Conservation (phyloP, 2,329 filamentous ascomycete genomes). For the Thelonectria olida region DNA sequence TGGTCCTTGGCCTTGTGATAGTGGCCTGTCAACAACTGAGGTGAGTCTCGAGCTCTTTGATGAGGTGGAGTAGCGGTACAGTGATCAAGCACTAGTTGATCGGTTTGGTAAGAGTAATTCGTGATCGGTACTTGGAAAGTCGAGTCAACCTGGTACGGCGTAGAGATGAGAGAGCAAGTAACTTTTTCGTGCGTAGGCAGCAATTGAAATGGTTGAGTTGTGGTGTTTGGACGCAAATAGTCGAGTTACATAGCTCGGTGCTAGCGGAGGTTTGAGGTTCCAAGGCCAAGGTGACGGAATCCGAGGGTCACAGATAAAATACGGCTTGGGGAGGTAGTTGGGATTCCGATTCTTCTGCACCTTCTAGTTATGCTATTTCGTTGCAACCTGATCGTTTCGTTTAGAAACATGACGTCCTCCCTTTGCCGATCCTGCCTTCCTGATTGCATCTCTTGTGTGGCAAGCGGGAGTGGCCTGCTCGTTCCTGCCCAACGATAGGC, state of each 20-base stretch:
- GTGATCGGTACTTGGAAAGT: too few relatives aligned
- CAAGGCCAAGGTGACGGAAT: slow-evolving; percentile 5
- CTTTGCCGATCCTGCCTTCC: not conserved
- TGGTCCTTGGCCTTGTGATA: slow-evolving; percentile 28
- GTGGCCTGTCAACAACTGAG: slow-evolving; percentile 29
- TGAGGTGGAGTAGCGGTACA: slow-evolving; percentile 1
- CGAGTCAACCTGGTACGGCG: not conserved
- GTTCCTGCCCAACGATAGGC: not conserved
- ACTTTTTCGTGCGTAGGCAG: too few relatives aligned
- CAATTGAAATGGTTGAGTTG: not conserved
- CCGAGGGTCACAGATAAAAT: not conserved
- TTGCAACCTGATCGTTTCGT: not conserved
- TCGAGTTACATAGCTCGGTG: too few relatives aligned
- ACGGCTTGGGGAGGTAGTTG: not conserved
- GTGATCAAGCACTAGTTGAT: slow-evolving; percentile 26
- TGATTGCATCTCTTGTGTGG: slow-evolving; percentile 4
- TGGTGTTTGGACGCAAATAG: not conserved
- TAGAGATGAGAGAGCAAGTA: too few relatives aligned
- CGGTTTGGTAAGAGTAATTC: slow-evolving; percentile 1
- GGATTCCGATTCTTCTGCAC: not conserved
- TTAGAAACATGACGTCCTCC: not conserved
- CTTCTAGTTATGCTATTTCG: not conserved
- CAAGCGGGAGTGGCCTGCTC: not conserved
- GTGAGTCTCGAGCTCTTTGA: slow-evolving; percentile 35
- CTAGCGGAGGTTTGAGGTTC: not conserved